A percentile compares a stretch with the other conserved stretches of the same genome.
phyloP scores from a whole-genome alignment of 2,329 filamentous ascomycete genomes.

The Botrytis porri region DNA sequence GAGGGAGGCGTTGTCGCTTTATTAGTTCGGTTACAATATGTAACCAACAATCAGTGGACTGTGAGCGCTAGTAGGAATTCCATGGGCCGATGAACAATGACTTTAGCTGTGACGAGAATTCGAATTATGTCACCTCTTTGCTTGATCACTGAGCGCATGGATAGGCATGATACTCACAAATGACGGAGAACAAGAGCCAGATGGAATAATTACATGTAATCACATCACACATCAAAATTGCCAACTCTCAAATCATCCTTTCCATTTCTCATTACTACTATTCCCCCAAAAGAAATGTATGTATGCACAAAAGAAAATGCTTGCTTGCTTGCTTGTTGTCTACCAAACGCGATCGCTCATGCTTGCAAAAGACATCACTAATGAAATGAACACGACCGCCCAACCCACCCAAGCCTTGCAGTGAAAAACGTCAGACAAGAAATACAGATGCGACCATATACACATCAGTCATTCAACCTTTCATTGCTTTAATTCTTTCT shows the following conservation, averaged over 20 bases:
- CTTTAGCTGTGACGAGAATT: background rate
- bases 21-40: background rate
- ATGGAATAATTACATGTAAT: background rate
- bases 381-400: background rate
- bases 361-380: background rate
- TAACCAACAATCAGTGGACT: background rate
- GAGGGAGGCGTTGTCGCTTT: background rate
- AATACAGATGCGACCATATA: background rate
- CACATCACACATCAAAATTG: background rate
- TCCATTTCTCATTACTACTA: background rate
- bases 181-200: background rate
- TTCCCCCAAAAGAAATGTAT: background rate
- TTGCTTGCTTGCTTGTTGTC: slow-evolving; percentile 2
- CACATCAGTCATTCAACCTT: background rate
- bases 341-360: slow-evolving; percentile 5
- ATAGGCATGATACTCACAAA: background rate
- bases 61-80: background rate
- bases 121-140: background rate
- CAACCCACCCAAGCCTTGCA: background rate
- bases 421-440: slow-evolving; percentile 7
- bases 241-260: background rate
- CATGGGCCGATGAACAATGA: background rate
- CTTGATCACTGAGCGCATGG: background rate
- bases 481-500: slow-evolving; percentile 54
- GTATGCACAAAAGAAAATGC: slow-evolving; percentile 3